A percentile compares a stretch with the other conserved stretches of the same genome.
These are phyloP conservation scores for Earliella scabrosa DNA, from an alignment of 1,284 basidiomycete genomes.

Conservation along the genomic window DNA sequence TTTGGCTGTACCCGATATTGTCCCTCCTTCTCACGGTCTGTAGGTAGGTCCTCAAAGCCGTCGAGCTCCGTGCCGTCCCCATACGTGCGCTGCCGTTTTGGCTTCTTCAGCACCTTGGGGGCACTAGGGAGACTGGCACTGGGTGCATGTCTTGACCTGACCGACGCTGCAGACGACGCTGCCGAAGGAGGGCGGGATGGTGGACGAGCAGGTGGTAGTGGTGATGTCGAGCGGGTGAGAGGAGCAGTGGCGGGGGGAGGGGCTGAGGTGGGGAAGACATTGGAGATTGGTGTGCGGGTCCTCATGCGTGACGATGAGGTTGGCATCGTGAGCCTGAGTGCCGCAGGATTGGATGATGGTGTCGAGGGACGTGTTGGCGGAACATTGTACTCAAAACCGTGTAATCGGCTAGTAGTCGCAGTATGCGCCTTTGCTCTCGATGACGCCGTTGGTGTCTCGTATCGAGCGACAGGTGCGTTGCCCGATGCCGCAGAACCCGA, in stretches of 20 bases:
- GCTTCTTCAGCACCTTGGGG: slow-evolving; percentile 74
- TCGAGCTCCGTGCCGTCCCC: slow-evolving; percentile 96
- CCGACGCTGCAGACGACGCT: slow-evolving; percentile 50
- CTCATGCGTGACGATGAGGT: slow-evolving; percentile 71
- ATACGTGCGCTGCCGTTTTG: slow-evolving; percentile 74
- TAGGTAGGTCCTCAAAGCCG: slow-evolving; percentile 87
- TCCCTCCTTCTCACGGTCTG: slow-evolving; percentile 81
- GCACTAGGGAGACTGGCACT: slow-evolving; percentile 43
- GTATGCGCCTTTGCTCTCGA: slow-evolving; percentile 76
- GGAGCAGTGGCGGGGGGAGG: slow-evolving; percentile 32
- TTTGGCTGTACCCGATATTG: slow-evolving; percentile 73
- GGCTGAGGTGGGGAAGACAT: slow-evolving; percentile 59
- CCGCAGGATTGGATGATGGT: slow-evolving; percentile 73
- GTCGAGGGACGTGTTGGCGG: slow-evolving; percentile 79
- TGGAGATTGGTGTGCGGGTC: slow-evolving; percentile 72
- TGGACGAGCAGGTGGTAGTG: slow-evolving; percentile 60
- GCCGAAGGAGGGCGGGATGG: slow-evolving; percentile 60
- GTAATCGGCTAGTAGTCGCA: slow-evolving; percentile 59
- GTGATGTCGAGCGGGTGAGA: slow-evolving; percentile 52
- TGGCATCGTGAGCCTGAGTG: slow-evolving; percentile 85
- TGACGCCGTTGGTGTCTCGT: slow-evolving; percentile 77
- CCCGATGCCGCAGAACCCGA: slow-evolving; percentile 39
- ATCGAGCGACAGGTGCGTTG: slow-evolving; percentile 46
- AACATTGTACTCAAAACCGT: slow-evolving; percentile 63
- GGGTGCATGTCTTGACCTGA: slow-evolving; percentile 36